These are phyloP conservation scores for Ramularia collo-cygni DNA, from an alignment of 2,329 filamentous ascomycete genomes.

Conservation along the genomic window DNA sequence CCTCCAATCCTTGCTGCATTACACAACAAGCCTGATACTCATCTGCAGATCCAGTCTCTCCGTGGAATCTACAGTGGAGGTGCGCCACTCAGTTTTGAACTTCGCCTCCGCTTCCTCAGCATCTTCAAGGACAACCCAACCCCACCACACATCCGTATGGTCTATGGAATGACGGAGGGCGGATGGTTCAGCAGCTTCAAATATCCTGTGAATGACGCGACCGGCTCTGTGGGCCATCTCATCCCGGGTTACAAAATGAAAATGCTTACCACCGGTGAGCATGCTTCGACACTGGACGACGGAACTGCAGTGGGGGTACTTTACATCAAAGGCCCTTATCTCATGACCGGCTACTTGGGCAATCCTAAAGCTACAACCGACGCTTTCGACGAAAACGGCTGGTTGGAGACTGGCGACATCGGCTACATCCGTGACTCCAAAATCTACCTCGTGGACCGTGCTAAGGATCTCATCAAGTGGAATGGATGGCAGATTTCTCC, in stretches of 20 bases:
- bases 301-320: slow-evolving; percentile 41
- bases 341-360: slow-evolving; percentile 36
- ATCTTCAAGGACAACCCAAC: slow-evolving; percentile 35
- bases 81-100: slow-evolving; percentile 40
- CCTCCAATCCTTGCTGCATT: slow-evolving; percentile 38
- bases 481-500: slow-evolving; percentile 31
- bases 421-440: slow-evolving; percentile 25
- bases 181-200: slow-evolving; percentile 40
- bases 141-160: slow-evolving; percentile 39
- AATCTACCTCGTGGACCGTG: slow-evolving; percentile 29
- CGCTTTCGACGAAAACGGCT: slow-evolving; percentile 48
- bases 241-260: slow-evolving; percentile 36
- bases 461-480: slow-evolving; percentile 33
- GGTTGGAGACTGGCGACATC: slow-evolving; percentile 85
- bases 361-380: slow-evolving; percentile 24
- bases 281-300: slow-evolving; percentile 30
- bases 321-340: slow-evolving; percentile 33
- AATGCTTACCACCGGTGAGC: slow-evolving; percentile 15
- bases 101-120: slow-evolving; percentile 35
- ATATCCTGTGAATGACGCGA: slow-evolving; percentile 34
- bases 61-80: slow-evolving; percentile 44
- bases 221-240: slow-evolving; percentile 43
- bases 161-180: slow-evolving; percentile 51
- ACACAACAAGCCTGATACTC: slow-evolving; percentile 26
- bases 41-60: slow-evolving; percentile 34